These are phyloP conservation scores for Botrytis pseudocinerea DNA, from an alignment of 2,329 filamentous ascomycete species.

Conservation along the genomic window DNA sequence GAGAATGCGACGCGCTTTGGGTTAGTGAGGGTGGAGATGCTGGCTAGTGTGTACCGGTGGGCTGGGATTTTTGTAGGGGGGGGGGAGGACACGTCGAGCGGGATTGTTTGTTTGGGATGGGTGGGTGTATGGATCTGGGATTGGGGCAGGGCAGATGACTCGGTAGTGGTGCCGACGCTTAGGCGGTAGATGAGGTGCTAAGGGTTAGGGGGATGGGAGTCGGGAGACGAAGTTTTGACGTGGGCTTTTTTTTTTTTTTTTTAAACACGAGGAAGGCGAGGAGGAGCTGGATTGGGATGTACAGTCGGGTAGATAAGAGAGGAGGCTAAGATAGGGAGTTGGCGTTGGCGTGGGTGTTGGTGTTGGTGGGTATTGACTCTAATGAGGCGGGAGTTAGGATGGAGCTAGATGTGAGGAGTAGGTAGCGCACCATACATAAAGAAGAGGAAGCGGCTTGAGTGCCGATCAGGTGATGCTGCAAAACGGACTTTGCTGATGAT, in stretches of 20 bases:
- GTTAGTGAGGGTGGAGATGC: background rate
- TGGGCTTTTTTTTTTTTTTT: background rate
- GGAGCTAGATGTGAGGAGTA: background rate
- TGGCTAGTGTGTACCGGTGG: background rate
- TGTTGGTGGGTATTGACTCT: background rate
- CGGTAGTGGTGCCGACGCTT: slow-evolving; percentile 7
- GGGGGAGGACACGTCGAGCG: background rate
- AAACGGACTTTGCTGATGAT: background rate
- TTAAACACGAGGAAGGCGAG: slow-evolving; percentile 1
- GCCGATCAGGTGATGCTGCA: background rate
- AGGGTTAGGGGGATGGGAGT: background rate
- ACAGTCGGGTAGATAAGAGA: slow-evolving; percentile 21
- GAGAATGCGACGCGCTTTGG: background rate
- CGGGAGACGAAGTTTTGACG: background rate
- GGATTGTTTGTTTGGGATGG: background rate
- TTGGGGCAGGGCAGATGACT: background rate
- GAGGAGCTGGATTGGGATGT: background rate
- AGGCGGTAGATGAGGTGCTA: background rate
- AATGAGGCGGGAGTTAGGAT: background rate
- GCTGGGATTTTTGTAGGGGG: background rate
- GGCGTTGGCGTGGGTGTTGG: background rate
- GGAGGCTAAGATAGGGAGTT: slow-evolving; percentile 16
- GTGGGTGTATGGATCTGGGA: background rate
- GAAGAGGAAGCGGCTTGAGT: background rate
- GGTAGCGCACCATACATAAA: background rate